Evolutionary conservation across 179 eudicot genomes (phyloP).

Genomic region (Beta macrorhiza): DNA sequence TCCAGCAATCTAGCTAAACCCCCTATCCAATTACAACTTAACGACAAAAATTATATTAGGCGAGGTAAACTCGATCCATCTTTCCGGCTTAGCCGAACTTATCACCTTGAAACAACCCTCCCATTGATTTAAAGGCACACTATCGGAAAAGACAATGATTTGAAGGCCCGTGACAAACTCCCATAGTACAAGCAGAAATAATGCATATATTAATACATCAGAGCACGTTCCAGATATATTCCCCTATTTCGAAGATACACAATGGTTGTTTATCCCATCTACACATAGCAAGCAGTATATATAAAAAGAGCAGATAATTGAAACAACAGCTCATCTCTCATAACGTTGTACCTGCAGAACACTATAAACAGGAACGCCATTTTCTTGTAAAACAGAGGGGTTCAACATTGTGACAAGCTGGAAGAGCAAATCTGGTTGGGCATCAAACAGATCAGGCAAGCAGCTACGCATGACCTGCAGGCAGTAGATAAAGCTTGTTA

Average conservation of each 20-base stretch:
- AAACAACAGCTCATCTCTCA: slow-evolving; percentile 3
- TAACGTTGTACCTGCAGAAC: slow-evolving; percentile 66
- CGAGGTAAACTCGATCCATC: neutral
- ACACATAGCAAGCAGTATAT: neutral
- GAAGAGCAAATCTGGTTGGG: slow-evolving; percentile 92
- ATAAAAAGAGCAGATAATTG: neutral
- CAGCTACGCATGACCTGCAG: slow-evolving; percentile 83
- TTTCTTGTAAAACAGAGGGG: slow-evolving; percentile 83
- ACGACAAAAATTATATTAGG: neutral
- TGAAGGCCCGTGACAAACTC: neutral
- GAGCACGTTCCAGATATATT: too few species aligned
- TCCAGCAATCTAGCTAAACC: neutral
- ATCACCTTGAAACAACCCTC: neutral
- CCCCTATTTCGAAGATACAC: neutral
- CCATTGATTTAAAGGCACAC: neutral
- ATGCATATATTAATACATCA: neutral
- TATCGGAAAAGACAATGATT: neutral
- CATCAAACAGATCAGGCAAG: slow-evolving; percentile 96
- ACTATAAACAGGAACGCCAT: slow-evolving; percentile 88
- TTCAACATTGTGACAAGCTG: slow-evolving; percentile 99
- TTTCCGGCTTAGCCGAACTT: too few species aligned
- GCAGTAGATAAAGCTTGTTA: slow-evolving; percentile 13
- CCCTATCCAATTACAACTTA: neutral
- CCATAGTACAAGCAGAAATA: neutral
- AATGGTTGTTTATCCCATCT: neutral